A percentile compares a stretch with the other conserved stretches of the same genome.
Conservation (phyloP, 345 rosid species). For the Hibiscus syriacus region DNA sequence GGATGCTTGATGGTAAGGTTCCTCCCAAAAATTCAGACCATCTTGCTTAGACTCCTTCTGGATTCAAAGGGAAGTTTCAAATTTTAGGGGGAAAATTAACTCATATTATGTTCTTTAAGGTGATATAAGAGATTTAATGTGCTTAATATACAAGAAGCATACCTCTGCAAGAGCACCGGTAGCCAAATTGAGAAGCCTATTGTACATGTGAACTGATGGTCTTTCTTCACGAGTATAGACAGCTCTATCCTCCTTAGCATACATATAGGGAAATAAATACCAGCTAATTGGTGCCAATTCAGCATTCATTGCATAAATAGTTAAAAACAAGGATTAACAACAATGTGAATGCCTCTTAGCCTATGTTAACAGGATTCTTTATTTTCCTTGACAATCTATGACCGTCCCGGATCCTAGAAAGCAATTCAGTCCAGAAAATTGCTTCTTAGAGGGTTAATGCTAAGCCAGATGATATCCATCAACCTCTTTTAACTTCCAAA, state of each 20-base stretch:
- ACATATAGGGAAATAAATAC: not conserved
- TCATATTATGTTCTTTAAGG: not conserved
- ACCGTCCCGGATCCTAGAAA: too few relatives aligned
- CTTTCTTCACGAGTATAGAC: constrained; percentile 21
- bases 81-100: not conserved
- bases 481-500: too few relatives aligned
- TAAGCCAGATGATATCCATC: too few relatives aligned
- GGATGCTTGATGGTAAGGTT: constrained; percentile 43
- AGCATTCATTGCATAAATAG: not conserved
- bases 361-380: constrained; percentile 15
- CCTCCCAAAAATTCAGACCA: constrained; percentile 40
- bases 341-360: not conserved
- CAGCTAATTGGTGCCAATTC: constrained; percentile 3
- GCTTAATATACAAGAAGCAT: constrained; percentile 13
- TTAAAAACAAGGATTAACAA: not conserved
- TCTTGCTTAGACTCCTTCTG: constrained; percentile 53
- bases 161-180: constrained; percentile 67
- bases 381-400: too few relatives aligned
- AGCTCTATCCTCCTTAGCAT: constrained; percentile 25
- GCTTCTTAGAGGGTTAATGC: too few relatives aligned
- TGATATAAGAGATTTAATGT: not conserved
- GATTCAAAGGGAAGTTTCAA: constrained; percentile 11
- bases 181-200: constrained; percentile 60
- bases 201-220: constrained; percentile 56
- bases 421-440: too few relatives aligned